Evolutionary conservation across 495 filamentous ascomycete species (phyloP), one percentile per base, ranked within the genome.

Genomic region (Aspergillus mulundensis): DNA sequence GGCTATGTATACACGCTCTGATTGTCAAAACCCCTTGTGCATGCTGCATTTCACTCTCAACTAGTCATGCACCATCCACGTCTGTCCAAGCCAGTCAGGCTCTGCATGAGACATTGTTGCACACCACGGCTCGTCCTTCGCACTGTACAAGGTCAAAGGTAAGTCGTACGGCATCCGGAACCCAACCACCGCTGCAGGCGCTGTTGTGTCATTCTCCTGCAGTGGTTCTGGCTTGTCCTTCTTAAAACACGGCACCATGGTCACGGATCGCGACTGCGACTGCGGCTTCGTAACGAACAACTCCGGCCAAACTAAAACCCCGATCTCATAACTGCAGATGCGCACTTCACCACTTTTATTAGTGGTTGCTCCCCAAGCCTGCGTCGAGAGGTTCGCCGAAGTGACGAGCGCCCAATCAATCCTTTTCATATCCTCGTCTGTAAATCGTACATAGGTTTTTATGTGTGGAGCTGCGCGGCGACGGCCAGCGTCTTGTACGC

Each of bases 321-420:
- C 91, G 41, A 90, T 80, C 68, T 97, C 91, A 71, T 87, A 97
- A 36, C 89, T 94, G 57, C 83, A 85, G 19, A 95, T 81, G 15
- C 83, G 77, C 10, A 90, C 77, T 62, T 88, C 81, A 2, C 81
- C 81, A 11, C 68, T 64, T 7, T 69, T 59, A 51, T 80, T 81
- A 7, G 67, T 45, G 15, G 72, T 74, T 15, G 83, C 81, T n/a
- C 91, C 91, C 91, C 91, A 96, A 0, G 91, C 91, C 65, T 96
- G 91, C 53, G 84, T 95, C 0, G 88, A 93, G 4, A 96, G 70
- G 61, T 96, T 96, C 14, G 91, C 90, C 8, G 88, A 90, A 1
- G 89, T 91, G 7, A 94, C 64, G 61, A 96, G 79, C 18, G 89
- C 90, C 91, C 91, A 96, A 61, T 93, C 89, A 36, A 95, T 89